Evolutionary conservation across 2,329 filamentous ascomycete genomes (phyloP), one percentile per base, ranked within the genome.

Genomic region (Penicillium sp.): DNA sequence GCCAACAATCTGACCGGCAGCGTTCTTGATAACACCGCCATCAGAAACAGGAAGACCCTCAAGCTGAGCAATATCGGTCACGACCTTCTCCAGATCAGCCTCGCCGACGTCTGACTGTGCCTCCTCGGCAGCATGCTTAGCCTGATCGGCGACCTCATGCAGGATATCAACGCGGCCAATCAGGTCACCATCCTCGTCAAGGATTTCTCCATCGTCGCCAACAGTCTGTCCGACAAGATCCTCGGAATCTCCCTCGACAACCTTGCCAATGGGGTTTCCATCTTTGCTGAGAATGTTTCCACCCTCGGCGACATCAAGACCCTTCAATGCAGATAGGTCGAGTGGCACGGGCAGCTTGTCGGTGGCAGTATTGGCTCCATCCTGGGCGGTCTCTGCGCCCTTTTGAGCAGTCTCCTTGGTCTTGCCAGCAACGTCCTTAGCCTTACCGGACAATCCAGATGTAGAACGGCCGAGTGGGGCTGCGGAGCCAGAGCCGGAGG

Each of bases 11-110:
- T 75, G 68, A 29, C 73, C 75, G 45, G 71, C 66, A 19, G 70
- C 61, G 39, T 83, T 78, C 60, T 78, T 72, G 60, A 85, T 77
- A 30, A 77, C 69, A 32, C 82, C 83, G 26, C 82, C 81, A 47
- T 81, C 78, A 40, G 81, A 73, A 26, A 84, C 80, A 42, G 72
- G 65, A 4, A 74, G 60, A 9, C 71, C 73, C 14, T 72, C 66
- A 11, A 75, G 65, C 43, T 72, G 66, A 14, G 67, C 63, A 9
- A 74, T 38, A 34, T 70, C 69, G 19, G 68, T 70, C 27, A 72
- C 63, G 14, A 69, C 59, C 14, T 69, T 64, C 38, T 73, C 63
- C 36, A 59, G 61, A 16, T 64, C 68, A 44, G 40, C 38, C 2
- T 52, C 47, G 7, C 51, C 59, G 2, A 53, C 13, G 36, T 60